Evolutionary conservation across 345 rosid genomes (phyloP), one percentile per base, ranked within the genome.

Genomic region (Diplotaxis tenuifolia): DNA sequence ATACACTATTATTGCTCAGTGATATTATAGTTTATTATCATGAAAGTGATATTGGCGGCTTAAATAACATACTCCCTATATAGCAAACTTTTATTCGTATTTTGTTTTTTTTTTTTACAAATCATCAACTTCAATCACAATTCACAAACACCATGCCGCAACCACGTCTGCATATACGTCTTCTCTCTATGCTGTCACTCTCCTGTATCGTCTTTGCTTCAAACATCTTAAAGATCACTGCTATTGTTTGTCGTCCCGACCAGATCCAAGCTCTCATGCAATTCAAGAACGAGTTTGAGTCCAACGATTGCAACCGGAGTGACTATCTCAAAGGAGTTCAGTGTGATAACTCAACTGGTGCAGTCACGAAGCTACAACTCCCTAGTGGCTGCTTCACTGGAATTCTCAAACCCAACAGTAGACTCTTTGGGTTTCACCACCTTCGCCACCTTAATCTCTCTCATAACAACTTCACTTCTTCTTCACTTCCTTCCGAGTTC

Each of bases 231-330:
- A 32, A 2, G 20, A 52, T 32, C 47, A 23, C 27, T 28, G 69
- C 42, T 72, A 53, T 36, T 20, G 40, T 12, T 23, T 72, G 76
- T 8, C 52, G 63, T 40, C 29, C 75, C 6, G 14, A 7, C 75
- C 62, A n/a, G n/a, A n/a, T n/a, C n/a, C n/a, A n/a, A n/a, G n/a
- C n/a, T n/a, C n/a, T n/a, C n/a, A n/a, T n/a, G n/a, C n/a, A n/a
- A n/a, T n/a, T n/a, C n/a, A n/a, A n/a, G n/a, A n/a, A n/a, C n/a
- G n/a, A n/a, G n/a, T 72, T 72, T 34, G 75, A 72, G 1, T n/a
- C 62, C 1, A 5, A 28, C 0, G 0, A 2, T 52, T 72, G 69
- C 28, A 72, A 72, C 40, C 53, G 18, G 0, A 34, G n/a, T 62
- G 62, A 34, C 20, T 0, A 1, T 23, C 23, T 0, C 1, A 34